Percentiles rank a stretch among this genome's conserved stretches.
Conservation (phyloP, 2,329 filamentous ascomycete species). For the Xylariaceae sp. region DNA sequence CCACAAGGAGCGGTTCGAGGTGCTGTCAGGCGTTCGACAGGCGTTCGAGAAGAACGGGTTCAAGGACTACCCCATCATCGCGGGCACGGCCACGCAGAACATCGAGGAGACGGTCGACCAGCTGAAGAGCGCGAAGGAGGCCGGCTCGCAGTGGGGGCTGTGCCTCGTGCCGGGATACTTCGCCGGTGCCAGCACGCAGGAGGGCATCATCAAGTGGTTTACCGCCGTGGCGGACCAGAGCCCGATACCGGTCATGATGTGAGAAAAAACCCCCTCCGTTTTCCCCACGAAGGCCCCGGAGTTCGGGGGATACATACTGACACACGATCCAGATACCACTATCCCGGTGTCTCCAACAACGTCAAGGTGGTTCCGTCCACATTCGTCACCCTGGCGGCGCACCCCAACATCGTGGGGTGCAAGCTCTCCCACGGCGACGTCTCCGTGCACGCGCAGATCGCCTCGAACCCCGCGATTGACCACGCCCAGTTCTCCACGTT, state of each 20-base stretch:
- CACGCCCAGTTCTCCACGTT: conserved; percentile 55
- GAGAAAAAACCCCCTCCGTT: not conserved
- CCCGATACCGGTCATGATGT: conserved; percentile 56
- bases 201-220: conserved; percentile 55
- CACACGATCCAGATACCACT: conserved; percentile 49
- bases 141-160: conserved; percentile 57
- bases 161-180: conserved; percentile 59
- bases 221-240: conserved; percentile 53
- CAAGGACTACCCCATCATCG: conserved; percentile 54
- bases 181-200: conserved; percentile 48
- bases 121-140: conserved; percentile 50
- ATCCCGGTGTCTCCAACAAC: conserved; percentile 64
- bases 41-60: conserved; percentile 52
- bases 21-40: conserved; percentile 50
- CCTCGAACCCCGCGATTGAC: conserved; percentile 55
- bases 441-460: conserved; percentile 59
- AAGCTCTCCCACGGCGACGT: conserved; percentile 67
- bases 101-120: conserved; percentile 58
- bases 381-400: conserved; percentile 51
- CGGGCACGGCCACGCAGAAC: conserved; percentile 57
- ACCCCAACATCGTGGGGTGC: conserved; percentile 65
- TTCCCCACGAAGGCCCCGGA: no score
- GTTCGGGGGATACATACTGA: no score
- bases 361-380: conserved; percentile 55
- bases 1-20: conserved; percentile 48